phyloP scores from a whole-genome alignment of 768 basidiomycete species.

The Cantharellus cinnabarinus region DNA sequence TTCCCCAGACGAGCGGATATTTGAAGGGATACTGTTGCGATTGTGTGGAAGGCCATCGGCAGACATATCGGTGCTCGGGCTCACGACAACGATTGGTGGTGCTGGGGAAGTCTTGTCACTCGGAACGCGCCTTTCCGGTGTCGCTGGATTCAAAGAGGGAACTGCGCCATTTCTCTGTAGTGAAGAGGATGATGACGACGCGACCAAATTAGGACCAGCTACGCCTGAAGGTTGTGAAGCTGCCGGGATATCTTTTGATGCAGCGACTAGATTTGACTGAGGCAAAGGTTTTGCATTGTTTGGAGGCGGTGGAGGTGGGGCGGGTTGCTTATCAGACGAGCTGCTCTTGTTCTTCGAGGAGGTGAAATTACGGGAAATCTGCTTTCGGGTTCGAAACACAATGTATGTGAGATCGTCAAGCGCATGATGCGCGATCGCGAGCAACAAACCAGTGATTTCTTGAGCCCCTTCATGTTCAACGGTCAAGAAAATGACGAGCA shows the following conservation, averaged over 20 bases:
- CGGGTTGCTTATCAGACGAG: not conserved
- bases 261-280: conserved; percentile 18
- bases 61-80: conserved; percentile 32
- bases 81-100: conserved; percentile 76
- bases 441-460: conserved; percentile 51
- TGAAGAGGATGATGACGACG: not conserved
- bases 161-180: not conserved
- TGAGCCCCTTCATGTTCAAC: conserved; percentile 53
- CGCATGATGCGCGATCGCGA: not conserved
- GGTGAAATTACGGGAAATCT: not conserved
- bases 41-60: conserved; percentile 20
- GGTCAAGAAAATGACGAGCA: not conserved
- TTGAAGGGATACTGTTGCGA: conserved; percentile 1
- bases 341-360: not conserved
- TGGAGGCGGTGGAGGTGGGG: not conserved
- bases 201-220: conserved; percentile 12
- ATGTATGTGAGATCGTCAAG: not conserved
- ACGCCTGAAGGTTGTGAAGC: conserved; percentile 6
- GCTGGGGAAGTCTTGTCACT: conserved; percentile 25
- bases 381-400: not conserved
- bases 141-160: conserved; percentile 1
- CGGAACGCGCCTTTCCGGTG: conserved; percentile 41
- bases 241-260: conserved; percentile 12
- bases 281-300: conserved; percentile 20
- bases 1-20: conserved; percentile 11